These are phyloP conservation scores for Aspergillus taichungensis DNA, from an alignment of 495 filamentous ascomycete species.

Conservation along the genomic window DNA sequence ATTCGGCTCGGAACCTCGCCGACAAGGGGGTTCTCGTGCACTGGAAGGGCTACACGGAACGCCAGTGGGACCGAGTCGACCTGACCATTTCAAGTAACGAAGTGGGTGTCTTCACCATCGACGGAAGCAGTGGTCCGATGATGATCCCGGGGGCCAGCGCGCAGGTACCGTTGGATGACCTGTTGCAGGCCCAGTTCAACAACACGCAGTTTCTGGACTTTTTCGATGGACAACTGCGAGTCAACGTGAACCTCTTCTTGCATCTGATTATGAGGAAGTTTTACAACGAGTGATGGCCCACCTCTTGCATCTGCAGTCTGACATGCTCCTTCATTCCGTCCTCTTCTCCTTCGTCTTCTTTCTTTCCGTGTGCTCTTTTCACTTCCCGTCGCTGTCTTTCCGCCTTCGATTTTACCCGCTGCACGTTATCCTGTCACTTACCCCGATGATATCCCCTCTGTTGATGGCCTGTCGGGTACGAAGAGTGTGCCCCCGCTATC, in stretches of 20 bases:
- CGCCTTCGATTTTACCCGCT: background rate
- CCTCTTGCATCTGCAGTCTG: constrained; percentile 17
- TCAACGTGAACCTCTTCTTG: constrained; percentile 93
- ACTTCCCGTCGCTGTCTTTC: constrained; percentile 6
- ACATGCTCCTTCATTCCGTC: constrained; percentile 20
- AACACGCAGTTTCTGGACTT: constrained; percentile 90
- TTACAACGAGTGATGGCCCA: constrained; percentile 53
- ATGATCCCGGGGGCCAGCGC: constrained; percentile 92
- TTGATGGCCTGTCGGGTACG: constrained; percentile 9
- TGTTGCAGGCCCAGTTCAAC: constrained; percentile 95
- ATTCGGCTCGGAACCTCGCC: constrained; percentile 76
- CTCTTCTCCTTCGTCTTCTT: constrained; percentile 14
- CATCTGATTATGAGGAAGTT: constrained; percentile 98
- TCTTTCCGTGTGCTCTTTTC: constrained; percentile 15
- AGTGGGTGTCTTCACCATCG: constrained; percentile 88
- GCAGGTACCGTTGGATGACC: constrained; percentile 81
- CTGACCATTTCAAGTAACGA: constrained; percentile 90
- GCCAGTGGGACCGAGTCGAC: constrained; percentile 85
- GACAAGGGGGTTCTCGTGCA: constrained; percentile 90
- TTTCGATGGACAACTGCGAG: constrained; percentile 76
- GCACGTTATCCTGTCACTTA: background rate
- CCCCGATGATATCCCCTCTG: constrained; percentile 11
- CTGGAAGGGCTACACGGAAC: constrained; percentile 76
- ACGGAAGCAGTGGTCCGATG: constrained; percentile 86
- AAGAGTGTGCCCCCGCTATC: constrained; percentile 3